Evolutionary conservation across 805 yeast species (phyloP), one percentile per base, ranked within the genome.

Genomic region (Monosporozyma solicola): DNA sequence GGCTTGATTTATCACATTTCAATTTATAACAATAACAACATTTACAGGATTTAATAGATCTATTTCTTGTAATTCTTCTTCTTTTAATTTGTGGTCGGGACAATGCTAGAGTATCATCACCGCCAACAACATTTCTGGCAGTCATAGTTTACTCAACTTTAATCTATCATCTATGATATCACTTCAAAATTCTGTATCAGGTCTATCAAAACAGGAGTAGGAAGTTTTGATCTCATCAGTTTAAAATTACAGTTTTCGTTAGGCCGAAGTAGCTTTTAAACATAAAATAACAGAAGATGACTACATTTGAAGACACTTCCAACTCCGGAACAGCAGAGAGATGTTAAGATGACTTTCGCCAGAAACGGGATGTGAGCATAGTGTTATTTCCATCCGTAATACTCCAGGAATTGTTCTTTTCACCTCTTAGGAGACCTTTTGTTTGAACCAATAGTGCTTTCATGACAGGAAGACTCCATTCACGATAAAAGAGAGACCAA

Each of bases 11-110:
- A 49, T 62, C 56, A 51, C 68, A 65, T 51, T 58, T 59, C 33
- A 64, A 50, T 55, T 65, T 65, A 48, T 60, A 65, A 6, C 53
- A 53, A 52, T 65, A 65, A 45, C 69, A 65, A 47, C 59, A 61
- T 33, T 52, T 50, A 49, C 69, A 65, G 8, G 67, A 56, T 41
- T 58, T 63, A 31, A 65, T 65, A 13, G 44, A 47, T 48, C 68
- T 55, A n/a, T 53, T 60, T 41, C 69, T 60, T 31, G 56, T 62
- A 35, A 64, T 65, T 16, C 27, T 47, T n/a, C 45, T 49, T 9
- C 15, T 22, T 20, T 33, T 47, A 20, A 24, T 43, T 24, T 22
- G 46, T 10, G 29, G 46, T 13, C 10, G 16, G 5, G 46, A 24
- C 16, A 13, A 2, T 3, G 13, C 29, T 3, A 20, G 11, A 24